Conservation (phyloP, 148 eudicot species). For the Drosera capensis region DNA sequence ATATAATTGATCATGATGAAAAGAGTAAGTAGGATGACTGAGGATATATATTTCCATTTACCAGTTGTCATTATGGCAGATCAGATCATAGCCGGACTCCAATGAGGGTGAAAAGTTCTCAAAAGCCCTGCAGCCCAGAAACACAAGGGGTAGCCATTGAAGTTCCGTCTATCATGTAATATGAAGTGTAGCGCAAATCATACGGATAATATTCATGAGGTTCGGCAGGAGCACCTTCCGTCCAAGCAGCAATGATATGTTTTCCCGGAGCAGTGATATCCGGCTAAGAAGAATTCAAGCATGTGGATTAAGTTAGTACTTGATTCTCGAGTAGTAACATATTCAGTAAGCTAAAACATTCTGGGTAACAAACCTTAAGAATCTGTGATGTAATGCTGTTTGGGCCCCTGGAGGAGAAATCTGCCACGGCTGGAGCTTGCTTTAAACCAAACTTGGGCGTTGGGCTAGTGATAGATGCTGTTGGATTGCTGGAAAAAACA, state of each 20-base stretch:
- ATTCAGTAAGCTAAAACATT: too few species aligned
- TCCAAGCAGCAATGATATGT: slow-evolving; percentile 48
- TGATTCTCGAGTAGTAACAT: not conserved
- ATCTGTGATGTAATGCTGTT: slow-evolving; percentile 41
- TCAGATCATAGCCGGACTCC: slow-evolving; percentile 55
- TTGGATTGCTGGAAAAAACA: slow-evolving; percentile 15
- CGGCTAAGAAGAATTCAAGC: slow-evolving; percentile 23
- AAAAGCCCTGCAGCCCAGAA: slow-evolving; percentile 51
- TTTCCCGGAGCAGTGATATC: slow-evolving; percentile 76
- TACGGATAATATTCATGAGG: slow-evolving; percentile 19
- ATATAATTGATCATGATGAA: not conserved
- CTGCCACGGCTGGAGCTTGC: slow-evolving; percentile 56
- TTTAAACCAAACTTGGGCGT: slow-evolving; percentile 5
- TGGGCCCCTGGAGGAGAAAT: slow-evolving; percentile 65
- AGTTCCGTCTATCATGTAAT: slow-evolving; percentile 30
- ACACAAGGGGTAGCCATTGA: slow-evolving; percentile 76
- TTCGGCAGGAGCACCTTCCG: too few species aligned
- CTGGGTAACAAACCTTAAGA: slow-evolving; percentile 29
- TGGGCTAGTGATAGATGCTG: slow-evolving; percentile 22
- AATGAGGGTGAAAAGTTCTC: slow-evolving; percentile 33
- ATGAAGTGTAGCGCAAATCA: slow-evolving; percentile 19
- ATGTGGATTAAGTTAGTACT: not conserved
- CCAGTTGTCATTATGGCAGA: slow-evolving; percentile 75
- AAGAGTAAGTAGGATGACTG: too few species aligned
- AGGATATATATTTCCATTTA: too few species aligned